Evolutionary conservation across 2,329 filamentous ascomycete species (phyloP), one percentile per base, ranked within the genome.

Genomic region (Metarhizium anisopliae): DNA sequence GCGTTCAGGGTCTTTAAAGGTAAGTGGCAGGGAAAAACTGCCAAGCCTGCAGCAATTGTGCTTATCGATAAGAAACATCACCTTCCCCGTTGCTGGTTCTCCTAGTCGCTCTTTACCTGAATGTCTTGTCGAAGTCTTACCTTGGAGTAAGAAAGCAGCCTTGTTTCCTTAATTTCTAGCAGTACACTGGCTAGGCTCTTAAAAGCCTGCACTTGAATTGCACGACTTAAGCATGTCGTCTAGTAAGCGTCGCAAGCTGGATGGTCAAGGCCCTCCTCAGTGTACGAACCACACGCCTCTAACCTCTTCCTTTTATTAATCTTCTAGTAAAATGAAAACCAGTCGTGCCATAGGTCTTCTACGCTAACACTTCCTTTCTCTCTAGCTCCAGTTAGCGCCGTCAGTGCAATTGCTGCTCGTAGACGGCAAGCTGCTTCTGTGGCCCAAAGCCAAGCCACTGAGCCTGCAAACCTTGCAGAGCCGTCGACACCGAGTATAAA

Each of bases 361-460:
- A 40, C 8, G 11, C 38, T 40, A 40, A 40, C 35, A 11, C 13
- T 16, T 8, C 18, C 2, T 16, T 10, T 11, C 29, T 5, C 4
- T 36, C 5, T 13, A 56, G 61, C 60, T 55, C 60, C 65, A 2
- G 63, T 66, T 56, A 72, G 67, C 45, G 70, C 71, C n/a, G 59
- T 72, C n/a, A 72, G 68, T 58, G 70, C 71, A 6, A 59, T 73
- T 20, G 67, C 70, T 38, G 71, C 70, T 57, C 65, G 69, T 14
- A 65, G 70, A 35, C 67, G 64, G 11, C 59, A 65, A 18, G 61
- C 56, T 16, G 59, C 58, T 16, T 57, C 59, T 30, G 55, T 55
- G 51, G 59, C 59, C 11, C 47, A 42, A 32, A 58, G 25, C 51
- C 36, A 42, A 49, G 25, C 14, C 47, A 29, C 20, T 16, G 25